Evolutionary conservation across 345 rosid genomes (phyloP).

Genomic region (Hibiscus trionum): DNA sequence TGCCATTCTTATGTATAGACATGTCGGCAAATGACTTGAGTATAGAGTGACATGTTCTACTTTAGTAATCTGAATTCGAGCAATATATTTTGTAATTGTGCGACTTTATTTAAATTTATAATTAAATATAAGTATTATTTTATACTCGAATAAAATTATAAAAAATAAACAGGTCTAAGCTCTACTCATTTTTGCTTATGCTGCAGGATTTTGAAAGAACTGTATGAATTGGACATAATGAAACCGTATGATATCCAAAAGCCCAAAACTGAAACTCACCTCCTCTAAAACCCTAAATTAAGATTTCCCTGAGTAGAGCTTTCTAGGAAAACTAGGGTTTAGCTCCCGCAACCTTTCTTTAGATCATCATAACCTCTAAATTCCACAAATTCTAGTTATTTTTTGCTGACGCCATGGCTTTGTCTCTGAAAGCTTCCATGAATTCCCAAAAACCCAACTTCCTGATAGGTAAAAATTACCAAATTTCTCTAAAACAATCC

Average conservation of each 20-base stretch:
- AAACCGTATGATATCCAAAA: not conserved
- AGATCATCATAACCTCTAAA: not conserved
- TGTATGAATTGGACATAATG: too few species aligned
- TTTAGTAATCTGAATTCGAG: too few species aligned
- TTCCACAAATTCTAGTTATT: not conserved
- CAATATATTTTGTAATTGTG: too few species aligned
- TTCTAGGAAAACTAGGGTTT: not conserved
- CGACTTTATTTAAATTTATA: too few species aligned
- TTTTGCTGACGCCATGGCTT: constrained; percentile 9
- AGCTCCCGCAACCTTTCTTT: not conserved
- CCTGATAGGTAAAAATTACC: constrained; percentile 26
- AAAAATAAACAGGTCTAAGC: too few species aligned
- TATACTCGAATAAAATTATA: too few species aligned
- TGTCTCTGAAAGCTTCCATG: not conserved
- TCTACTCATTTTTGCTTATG: too few species aligned
- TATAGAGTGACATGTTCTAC: too few species aligned
- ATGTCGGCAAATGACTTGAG: too few species aligned
- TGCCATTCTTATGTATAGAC: too few species aligned
- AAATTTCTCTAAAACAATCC: constrained; percentile 22
- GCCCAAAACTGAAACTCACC: not conserved
- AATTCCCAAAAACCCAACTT: constrained; percentile 1
- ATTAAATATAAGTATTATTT: too few species aligned
- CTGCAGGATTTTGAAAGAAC: too few species aligned
- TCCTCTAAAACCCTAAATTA: not conserved
- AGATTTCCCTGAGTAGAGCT: not conserved